phyloP scores from a whole-genome alignment of 225 moss, liverwort and hornwort genomes.

The Climacium dendroides region DNA sequence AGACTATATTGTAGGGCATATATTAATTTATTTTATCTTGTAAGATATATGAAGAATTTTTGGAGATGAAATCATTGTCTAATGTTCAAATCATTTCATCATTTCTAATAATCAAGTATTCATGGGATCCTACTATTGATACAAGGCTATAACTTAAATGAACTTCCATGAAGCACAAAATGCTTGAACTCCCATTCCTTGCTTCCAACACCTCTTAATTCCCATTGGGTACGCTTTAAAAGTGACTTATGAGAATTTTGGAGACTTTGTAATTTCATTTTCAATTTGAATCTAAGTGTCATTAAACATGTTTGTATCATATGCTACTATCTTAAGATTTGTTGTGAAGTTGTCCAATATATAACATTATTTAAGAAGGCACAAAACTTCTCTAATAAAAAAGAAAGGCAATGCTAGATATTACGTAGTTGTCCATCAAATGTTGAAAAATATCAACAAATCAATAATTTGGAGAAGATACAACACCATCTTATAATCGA shows the following conservation, averaged over 20 bases:
- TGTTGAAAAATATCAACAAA: no score
- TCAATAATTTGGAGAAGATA: background rate
- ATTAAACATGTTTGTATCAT: background rate
- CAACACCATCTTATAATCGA: background rate
- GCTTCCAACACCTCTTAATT: background rate
- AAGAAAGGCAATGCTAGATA: background rate
- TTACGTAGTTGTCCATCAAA: background rate
- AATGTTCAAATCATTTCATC: background rate
- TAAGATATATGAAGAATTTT: background rate
- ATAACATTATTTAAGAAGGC: background rate
- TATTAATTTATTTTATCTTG: background rate
- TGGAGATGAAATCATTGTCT: background rate
- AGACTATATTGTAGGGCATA: no score
- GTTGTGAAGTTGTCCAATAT: background rate
- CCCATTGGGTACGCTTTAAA: background rate
- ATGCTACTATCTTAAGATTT: background rate
- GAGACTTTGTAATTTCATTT: background rate
- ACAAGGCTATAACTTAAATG: background rate
- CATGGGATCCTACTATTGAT: background rate
- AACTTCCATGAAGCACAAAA: rapidly evolving
- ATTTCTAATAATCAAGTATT: background rate
- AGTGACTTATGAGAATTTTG: background rate
- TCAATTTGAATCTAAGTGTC: background rate
- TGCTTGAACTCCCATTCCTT: background rate
- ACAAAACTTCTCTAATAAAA: background rate